A percentile compares a stretch with the other conserved stretches of the same genome.
Conservation (phyloP, 495 filamentous ascomycete genomes). For the Talaromyces trachyspermus region DNA sequence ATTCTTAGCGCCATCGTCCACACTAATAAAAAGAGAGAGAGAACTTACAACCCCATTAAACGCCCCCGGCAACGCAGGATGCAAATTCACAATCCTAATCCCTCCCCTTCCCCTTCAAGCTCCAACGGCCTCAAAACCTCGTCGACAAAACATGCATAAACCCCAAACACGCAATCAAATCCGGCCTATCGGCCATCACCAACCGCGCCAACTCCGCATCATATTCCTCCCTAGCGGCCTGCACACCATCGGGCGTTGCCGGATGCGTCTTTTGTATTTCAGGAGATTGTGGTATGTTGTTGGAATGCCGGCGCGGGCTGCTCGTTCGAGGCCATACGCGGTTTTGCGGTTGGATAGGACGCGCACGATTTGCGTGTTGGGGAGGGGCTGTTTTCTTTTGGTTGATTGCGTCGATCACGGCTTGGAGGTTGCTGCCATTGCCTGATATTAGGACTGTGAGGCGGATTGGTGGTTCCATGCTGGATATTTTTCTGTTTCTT, state of each 20-base stretch:
- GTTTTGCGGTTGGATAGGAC: constrained; percentile 78
- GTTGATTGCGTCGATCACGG: constrained; percentile 68
- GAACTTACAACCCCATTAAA: constrained; percentile 63
- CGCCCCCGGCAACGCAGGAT: constrained; percentile 68
- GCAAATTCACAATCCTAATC: constrained; percentile 76
- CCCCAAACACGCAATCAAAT: constrained; percentile 57
- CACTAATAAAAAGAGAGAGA: not conserved
- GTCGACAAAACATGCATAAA: constrained; percentile 54
- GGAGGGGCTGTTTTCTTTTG: constrained; percentile 32
- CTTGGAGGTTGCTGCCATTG: constrained; percentile 82
- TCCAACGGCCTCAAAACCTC: constrained; percentile 60
- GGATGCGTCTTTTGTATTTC: constrained; percentile 51
- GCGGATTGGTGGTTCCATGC: constrained; percentile 29
- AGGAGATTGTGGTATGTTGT: constrained; percentile 84
- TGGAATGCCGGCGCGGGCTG: constrained; percentile 60
- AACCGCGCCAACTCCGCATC: constrained; percentile 72
- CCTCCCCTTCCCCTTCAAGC: no score
- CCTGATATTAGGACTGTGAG: constrained; percentile 69
- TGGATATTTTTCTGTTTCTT: not conserved
- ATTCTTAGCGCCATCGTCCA: not conserved
- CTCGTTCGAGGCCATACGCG: constrained; percentile 72
- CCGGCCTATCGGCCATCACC: constrained; percentile 59
- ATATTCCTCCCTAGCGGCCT: constrained; percentile 58
- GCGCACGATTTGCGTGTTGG: constrained; percentile 56
- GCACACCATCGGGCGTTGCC: constrained; percentile 33